Conservation (phyloP, 208 protist species). For the Plasmodiophora brassicae region DNA sequence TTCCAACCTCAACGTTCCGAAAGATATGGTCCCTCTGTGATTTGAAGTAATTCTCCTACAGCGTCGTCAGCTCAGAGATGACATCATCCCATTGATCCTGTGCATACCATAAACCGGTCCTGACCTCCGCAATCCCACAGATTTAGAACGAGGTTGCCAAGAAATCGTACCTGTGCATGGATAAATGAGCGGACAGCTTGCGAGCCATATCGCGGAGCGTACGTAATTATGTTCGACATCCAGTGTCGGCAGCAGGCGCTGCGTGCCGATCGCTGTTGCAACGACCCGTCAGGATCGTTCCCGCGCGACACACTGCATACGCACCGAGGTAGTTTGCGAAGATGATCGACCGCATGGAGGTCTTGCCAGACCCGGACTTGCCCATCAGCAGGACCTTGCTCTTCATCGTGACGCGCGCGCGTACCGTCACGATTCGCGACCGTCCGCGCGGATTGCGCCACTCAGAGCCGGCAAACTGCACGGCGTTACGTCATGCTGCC, state of each 20-base stretch:
- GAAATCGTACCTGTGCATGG: conserved; percentile 83
- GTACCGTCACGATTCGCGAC: no score
- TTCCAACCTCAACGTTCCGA: conserved; percentile 80
- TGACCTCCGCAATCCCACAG: conserved; percentile 96
- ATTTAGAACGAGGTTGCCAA: conserved; percentile 96
- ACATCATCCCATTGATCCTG: no score
- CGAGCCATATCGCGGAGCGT: conserved; percentile 16
- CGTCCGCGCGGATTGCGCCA: no score
- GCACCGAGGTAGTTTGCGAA: conserved; percentile 95
- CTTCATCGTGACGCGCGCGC: no score
- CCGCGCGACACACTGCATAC: background rate
- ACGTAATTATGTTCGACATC: conserved; percentile 40
- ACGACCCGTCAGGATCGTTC: background rate
- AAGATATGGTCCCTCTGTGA: conserved; percentile 96
- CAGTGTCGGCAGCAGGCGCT: conserved; percentile 27
- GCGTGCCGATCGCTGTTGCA: background rate
- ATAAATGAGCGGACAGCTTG: background rate
- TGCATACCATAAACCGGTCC: conserved; percentile 93
- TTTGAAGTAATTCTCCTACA: conserved; percentile 90
- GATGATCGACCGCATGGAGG: conserved; percentile 98
- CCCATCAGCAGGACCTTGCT: conserved; percentile 91
- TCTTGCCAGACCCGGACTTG: conserved; percentile 81
- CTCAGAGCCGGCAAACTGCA: no score
- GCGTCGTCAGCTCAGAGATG: no score
- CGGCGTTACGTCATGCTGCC: no score